Evolutionary conservation across 495 filamentous ascomycete species (phyloP).

Genomic region (Aspergillus hancockii): DNA sequence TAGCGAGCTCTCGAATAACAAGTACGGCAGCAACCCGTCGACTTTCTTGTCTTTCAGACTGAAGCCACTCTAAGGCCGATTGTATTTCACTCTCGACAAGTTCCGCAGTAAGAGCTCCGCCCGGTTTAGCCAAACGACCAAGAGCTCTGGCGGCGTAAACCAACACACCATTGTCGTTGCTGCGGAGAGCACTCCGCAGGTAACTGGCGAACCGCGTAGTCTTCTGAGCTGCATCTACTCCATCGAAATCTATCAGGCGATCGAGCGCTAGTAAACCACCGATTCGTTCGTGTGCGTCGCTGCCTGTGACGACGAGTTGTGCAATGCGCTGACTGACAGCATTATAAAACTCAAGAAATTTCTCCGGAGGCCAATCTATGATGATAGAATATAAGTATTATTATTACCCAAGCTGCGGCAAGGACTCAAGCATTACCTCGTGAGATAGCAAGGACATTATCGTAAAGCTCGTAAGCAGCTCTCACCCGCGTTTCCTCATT

Average conservation of each 20-base stretch:
- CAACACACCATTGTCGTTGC: slow-evolving; percentile 86
- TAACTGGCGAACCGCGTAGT: slow-evolving; percentile 90
- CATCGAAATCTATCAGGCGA: slow-evolving; percentile 90
- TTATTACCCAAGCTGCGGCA: background rate
- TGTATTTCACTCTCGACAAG: slow-evolving; percentile 96
- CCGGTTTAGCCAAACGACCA: slow-evolving; percentile 85
- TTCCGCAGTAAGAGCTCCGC: slow-evolving; percentile 92
- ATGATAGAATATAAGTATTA: slow-evolving; percentile 10
- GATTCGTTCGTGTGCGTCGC: slow-evolving; percentile 82
- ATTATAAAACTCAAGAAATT: slow-evolving; percentile 78
- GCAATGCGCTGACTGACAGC: slow-evolving; percentile 75
- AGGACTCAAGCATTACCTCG: slow-evolving; percentile 37
- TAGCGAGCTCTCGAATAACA: slow-evolving; percentile 82
- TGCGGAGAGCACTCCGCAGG: slow-evolving; percentile 81
- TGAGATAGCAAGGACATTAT: slow-evolving; percentile 50
- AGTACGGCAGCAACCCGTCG: slow-evolving; percentile 89
- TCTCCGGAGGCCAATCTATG: slow-evolving; percentile 73
- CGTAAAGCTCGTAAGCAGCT: slow-evolving; percentile 55
- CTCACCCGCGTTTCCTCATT: slow-evolving; percentile 50
- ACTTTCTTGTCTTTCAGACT: slow-evolving; percentile 91
- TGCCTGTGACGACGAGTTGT: slow-evolving; percentile 71
- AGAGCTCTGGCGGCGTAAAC: slow-evolving; percentile 82
- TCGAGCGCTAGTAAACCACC: slow-evolving; percentile 92
- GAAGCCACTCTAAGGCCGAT: slow-evolving; percentile 90
- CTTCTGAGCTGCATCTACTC: slow-evolving; percentile 90